Evolutionary conservation across 768 basidiomycete genomes (phyloP).

Genomic region (Multifurca ochricompacta): DNA sequence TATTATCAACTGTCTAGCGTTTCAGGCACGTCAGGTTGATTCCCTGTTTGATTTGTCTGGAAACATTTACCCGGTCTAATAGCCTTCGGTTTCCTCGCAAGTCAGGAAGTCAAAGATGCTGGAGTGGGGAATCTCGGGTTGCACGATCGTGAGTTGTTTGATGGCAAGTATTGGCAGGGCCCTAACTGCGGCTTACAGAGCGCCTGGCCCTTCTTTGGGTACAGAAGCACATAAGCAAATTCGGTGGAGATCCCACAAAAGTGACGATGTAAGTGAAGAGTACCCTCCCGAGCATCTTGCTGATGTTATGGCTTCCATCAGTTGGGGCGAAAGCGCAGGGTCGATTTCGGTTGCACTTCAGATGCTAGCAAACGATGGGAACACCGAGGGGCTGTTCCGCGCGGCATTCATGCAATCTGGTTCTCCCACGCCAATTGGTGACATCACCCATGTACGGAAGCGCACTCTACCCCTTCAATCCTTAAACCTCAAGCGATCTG

Average conservation of each 20-base stretch:
- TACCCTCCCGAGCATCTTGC: background rate
- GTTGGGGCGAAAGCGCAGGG: conserved; percentile 47
- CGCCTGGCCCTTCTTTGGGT: conserved; percentile 55
- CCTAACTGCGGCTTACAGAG: conserved; percentile 31
- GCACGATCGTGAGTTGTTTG: conserved; percentile 43
- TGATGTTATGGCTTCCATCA: conserved; percentile 13
- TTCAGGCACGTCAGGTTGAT: background rate
- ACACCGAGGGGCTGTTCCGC: conserved; percentile 32
- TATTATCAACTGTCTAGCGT: background rate
- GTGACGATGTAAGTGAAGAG: conserved; percentile 42
- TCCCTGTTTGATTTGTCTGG: background rate
- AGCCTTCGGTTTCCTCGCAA: conserved; percentile 45
- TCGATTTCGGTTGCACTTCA: conserved; percentile 40
- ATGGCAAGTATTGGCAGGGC: background rate
- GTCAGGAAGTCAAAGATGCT: conserved; percentile 44
- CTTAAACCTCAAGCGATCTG: background rate
- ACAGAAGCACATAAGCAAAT: conserved; percentile 51
- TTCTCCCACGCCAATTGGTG: conserved; percentile 27
- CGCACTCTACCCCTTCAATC: conserved; percentile 26
- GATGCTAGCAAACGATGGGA: conserved; percentile 34
- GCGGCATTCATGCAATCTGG: conserved; percentile 40
- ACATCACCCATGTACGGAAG: conserved; percentile 26
- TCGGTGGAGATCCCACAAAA: conserved; percentile 56
- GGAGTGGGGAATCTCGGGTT: conserved; percentile 56
- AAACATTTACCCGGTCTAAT: background rate